These are phyloP conservation scores for Kodamaea derodonti DNA, from an alignment of 1,139 yeast genomes.

Conservation along the genomic window DNA sequence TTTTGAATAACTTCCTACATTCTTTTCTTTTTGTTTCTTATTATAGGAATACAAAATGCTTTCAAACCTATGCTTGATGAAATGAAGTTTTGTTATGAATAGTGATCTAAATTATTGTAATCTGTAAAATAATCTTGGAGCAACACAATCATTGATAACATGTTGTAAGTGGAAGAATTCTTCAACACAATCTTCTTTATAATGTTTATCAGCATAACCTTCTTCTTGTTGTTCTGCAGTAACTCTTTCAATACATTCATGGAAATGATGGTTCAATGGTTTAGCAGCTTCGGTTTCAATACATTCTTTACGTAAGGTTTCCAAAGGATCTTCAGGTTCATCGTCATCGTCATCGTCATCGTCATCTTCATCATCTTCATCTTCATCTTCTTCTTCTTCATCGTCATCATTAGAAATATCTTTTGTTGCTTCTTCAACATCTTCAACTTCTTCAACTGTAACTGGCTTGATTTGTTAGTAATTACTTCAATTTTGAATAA, in stretches of 20 bases:
- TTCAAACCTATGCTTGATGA: neutral
- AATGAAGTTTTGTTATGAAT: neutral
- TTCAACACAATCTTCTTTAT: slow-evolving; percentile 96
- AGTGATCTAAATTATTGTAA: slow-evolving; percentile 51
- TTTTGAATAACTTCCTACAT: too few relatives aligned
- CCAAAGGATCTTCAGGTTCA: slow-evolving; percentile 66
- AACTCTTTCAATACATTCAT: slow-evolving; percentile 94
- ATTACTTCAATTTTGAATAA: neutral
- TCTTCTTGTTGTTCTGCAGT: slow-evolving; percentile 80
- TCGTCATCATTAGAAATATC: slow-evolving; percentile 31
- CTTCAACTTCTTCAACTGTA: slow-evolving; percentile 23
- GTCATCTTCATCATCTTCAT: slow-evolving; percentile 50
- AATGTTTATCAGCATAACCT: slow-evolving; percentile 71
- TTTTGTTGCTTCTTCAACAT: slow-evolving; percentile 18
- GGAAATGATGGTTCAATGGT: slow-evolving; percentile 80
- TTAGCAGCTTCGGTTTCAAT: slow-evolving; percentile 65
- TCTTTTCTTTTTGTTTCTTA: neutral
- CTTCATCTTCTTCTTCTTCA: slow-evolving; percentile 43
- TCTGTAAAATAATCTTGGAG: slow-evolving; percentile 84
- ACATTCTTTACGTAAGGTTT: slow-evolving; percentile 65
- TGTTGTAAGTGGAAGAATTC: slow-evolving; percentile 97
- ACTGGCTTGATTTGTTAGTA: slow-evolving; percentile 10
- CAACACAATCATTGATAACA: slow-evolving; percentile 88
- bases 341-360: slow-evolving; percentile 76
- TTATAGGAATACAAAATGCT: neutral